These are phyloP conservation scores for Selenicereus undatus DNA, from an alignment of 148 eudicot genomes.

Conservation along the genomic window DNA sequence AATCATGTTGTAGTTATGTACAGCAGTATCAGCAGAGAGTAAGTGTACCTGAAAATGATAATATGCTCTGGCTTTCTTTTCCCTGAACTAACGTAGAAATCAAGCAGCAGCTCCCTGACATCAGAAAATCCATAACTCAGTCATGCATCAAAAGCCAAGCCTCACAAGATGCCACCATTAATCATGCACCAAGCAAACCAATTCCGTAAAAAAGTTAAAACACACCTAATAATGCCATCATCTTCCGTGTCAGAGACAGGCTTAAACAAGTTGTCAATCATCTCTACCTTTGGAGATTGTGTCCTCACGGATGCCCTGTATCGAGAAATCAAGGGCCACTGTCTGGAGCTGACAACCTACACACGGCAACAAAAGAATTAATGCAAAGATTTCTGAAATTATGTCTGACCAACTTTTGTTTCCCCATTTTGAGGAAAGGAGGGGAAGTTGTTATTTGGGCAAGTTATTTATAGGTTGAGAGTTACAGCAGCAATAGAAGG, in stretches of 20 bases:
- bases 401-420: no score
- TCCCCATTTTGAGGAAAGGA: no score
- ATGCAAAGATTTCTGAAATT: no score
- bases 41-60: slow-evolving; percentile 68
- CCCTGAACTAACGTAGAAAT: slow-evolving; percentile 61
- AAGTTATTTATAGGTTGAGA: no score
- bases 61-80: slow-evolving; percentile 76
- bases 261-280: slow-evolving; percentile 67
- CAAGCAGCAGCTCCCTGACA: slow-evolving; percentile 65
- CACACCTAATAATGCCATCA: slow-evolving; percentile 64
- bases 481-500: slow-evolving; percentile 88
- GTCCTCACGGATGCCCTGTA: slow-evolving; percentile 68
- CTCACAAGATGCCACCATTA: no score
- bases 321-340: slow-evolving; percentile 70
- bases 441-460: not conserved
- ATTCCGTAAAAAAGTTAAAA: no score
- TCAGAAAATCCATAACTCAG: not conserved
- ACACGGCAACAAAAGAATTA: not conserved
- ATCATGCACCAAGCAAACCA: no score
- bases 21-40: not conserved
- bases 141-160: no score
- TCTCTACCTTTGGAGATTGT: slow-evolving; percentile 69
- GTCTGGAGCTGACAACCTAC: slow-evolving; percentile 76
- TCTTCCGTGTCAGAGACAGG: slow-evolving; percentile 58
- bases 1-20: not conserved